These are phyloP conservation scores for Salvia miltiorrhiza DNA, from an alignment of 257 asterid species.

Conservation along the genomic window DNA sequence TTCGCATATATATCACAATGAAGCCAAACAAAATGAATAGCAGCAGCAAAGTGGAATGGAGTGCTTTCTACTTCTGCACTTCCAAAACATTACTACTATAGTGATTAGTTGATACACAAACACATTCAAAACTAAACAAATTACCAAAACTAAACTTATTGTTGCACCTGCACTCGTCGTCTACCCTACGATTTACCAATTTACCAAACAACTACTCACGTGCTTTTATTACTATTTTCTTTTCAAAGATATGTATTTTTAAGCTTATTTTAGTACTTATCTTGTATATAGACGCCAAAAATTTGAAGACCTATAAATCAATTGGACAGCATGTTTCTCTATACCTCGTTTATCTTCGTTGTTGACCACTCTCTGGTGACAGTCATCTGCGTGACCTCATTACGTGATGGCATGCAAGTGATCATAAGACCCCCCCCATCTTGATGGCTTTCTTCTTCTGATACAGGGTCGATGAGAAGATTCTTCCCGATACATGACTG, in stretches of 20 bases:
- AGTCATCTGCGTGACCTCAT: conserved; percentile 83
- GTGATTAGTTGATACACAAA: too few species aligned
- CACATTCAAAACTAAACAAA: too few species aligned
- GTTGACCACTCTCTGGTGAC: conserved; percentile 93
- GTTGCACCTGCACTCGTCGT: too few species aligned
- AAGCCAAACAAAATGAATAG: background rate
- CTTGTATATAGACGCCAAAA: too few species aligned
- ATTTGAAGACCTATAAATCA: background rate
- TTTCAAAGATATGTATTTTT: too few species aligned
- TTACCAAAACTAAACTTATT: too few species aligned
- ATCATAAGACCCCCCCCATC: conserved; percentile 79
- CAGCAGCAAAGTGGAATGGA: background rate
- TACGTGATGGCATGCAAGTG: conserved; percentile 83
- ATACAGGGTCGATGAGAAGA: conserved; percentile 76
- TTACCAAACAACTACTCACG: too few species aligned
- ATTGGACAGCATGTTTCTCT: conserved; percentile 9
- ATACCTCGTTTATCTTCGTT: conserved; percentile 72
- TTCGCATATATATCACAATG: background rate
- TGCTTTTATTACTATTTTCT: too few species aligned
- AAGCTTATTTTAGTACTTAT: too few species aligned
- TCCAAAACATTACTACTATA: too few species aligned
- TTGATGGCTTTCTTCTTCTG: conserved; percentile 81
- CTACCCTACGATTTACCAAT: too few species aligned
- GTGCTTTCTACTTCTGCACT: background rate
- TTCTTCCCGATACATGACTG: conserved; percentile 78